A percentile compares a stretch with the other conserved stretches of the same genome.
phyloP scores from a whole-genome alignment of 2,329 filamentous ascomycete species.

The Trichophyton verrucosum region DNA sequence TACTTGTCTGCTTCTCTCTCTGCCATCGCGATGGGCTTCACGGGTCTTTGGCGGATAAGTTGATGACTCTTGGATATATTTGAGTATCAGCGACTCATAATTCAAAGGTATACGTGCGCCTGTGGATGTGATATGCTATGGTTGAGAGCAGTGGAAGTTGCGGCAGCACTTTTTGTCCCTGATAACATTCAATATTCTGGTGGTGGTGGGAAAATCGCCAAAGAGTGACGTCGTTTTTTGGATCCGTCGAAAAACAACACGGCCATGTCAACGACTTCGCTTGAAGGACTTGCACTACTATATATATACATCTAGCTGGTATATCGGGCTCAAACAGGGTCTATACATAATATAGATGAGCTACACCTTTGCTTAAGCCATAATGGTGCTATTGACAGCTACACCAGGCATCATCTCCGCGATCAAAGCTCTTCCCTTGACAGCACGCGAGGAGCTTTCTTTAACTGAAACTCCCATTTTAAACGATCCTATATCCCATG shows the following conservation, averaged over 20 bases:
- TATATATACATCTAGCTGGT: background rate
- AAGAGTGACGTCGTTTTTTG: conserved; percentile 4
- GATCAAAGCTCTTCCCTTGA: conserved; percentile 24
- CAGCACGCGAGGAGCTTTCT: conserved; percentile 23
- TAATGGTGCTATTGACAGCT: conserved; percentile 33
- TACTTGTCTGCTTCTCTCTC: conserved; percentile 9
- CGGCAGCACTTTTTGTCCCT: background rate
- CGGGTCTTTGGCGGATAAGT: background rate
- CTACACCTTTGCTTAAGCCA: background rate
- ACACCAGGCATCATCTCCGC: conserved; percentile 30
- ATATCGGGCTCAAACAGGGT: background rate
- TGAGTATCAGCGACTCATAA: conserved; percentile 1
- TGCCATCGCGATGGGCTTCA: conserved; percentile 4
- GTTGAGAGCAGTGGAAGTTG: background rate
- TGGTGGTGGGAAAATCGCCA: conserved; percentile 1
- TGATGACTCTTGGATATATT: background rate
- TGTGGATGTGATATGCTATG: background rate
- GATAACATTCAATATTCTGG: background rate
- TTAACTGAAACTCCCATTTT: conserved; percentile 21
- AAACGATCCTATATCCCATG: conserved; percentile 31
- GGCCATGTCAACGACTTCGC: background rate
- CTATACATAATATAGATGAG: background rate
- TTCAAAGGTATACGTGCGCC: background rate
- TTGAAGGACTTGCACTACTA: background rate
- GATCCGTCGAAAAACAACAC: background rate